These are phyloP conservation scores for Colletotrichum tropicale DNA, from an alignment of 2,329 filamentous ascomycete genomes.

Conservation along the genomic window DNA sequence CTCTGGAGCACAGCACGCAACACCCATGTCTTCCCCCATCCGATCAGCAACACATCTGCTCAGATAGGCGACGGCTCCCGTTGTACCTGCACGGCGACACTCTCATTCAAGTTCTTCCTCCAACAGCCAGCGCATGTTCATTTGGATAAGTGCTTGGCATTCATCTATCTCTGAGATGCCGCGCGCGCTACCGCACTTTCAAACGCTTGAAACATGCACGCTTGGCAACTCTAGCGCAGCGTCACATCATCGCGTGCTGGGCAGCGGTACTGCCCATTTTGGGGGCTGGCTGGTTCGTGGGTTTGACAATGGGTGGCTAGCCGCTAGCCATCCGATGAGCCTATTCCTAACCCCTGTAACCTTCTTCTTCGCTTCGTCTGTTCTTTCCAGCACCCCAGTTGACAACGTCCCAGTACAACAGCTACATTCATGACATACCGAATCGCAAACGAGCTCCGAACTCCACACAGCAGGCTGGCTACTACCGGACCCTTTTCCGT, in stretches of 20 bases:
- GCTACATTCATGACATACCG: neutral
- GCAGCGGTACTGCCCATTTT: neutral
- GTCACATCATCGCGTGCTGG: neutral
- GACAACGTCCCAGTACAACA: neutral
- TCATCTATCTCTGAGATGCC: conserved; percentile 4
- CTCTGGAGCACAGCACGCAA: neutral
- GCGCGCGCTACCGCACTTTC: neutral
- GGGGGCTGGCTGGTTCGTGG: neutral
- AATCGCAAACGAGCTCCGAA: neutral
- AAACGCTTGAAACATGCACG: neutral
- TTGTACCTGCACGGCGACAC: neutral
- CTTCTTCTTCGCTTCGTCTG: neutral
- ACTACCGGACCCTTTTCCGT: neutral
- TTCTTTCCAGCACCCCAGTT: neutral
- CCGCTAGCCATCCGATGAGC: conserved; percentile 5
- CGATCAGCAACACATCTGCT: neutral
- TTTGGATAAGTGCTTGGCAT: neutral
- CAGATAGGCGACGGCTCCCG: neutral
- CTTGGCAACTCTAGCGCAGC: neutral
- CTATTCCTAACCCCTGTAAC: conserved; percentile 13
- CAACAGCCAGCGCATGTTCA: neutral
- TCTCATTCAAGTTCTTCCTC: conserved; percentile 14
- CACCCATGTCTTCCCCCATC: neutral
- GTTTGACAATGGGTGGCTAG: neutral
- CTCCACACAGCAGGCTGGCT: neutral